Evolutionary conservation across 805 yeast species (phyloP), one percentile per base, ranked within the genome.

Genomic region (Vanderwaltozyma yarrowii): DNA sequence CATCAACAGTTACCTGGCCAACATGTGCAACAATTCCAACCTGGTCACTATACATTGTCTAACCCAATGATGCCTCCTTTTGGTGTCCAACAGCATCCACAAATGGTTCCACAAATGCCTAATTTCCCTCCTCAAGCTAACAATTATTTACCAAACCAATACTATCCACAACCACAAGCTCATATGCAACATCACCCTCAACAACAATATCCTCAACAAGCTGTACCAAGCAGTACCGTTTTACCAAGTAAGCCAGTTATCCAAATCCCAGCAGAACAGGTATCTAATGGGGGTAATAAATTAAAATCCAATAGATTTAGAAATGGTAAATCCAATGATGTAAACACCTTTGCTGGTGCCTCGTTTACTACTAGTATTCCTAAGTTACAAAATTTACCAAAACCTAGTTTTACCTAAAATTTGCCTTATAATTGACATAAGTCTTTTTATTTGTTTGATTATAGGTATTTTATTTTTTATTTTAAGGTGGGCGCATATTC

Each of bases 351-450:
- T 39, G 64, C 64, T 6, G 64, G 64, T 39, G 64, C 61, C 7
- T 57, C 64, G 1, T 59, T 59, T 39, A 56, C 64, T 13, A 51
- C 59, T 9, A 50, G 51, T 39, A 46, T 51, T 17, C 64, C 64
- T 13, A 48, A 54, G 18, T 50, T 54, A 28, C 46, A 51, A 28
- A 54, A 51, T 16, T 42, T 59, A 29, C 64, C 64, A 14, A 59
- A 59, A 39, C 64, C 64, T 34, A 58, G 60, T 43, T 56, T 56
- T 35, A 43, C 50, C 24, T 52, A 45, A 46, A 26, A 5, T 32
- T 17, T 5, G n/a, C 20, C 11, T 4, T 24, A 8, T 10, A 7
- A 10, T 8, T 4, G 13, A 24, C 13, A 8, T 8, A 24, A 8
- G n/a, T 12, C 4, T 24, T 24, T 24, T 11, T 24, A 21, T 21